Conservation (phyloP, 345 rosid species). For the Alliaria petiolata region DNA sequence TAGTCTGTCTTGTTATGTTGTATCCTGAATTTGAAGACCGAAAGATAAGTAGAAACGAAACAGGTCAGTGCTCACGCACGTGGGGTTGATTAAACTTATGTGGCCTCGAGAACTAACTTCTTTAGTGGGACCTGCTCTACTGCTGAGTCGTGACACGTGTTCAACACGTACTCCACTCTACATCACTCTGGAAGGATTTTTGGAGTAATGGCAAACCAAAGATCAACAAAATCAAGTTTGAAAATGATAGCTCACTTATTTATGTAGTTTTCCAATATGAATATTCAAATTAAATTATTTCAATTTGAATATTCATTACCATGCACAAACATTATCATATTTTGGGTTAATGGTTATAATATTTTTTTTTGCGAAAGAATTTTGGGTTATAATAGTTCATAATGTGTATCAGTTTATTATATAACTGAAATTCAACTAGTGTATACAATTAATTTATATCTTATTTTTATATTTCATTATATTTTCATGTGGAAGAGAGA, state of each 20-base stretch:
- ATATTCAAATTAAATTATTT: not conserved
- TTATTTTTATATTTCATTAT: too few species aligned
- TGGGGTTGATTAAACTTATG: not conserved
- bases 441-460: too few species aligned
- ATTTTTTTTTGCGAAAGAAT: too few species aligned
- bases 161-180: not conserved
- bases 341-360: too few species aligned
- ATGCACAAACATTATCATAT: too few species aligned
- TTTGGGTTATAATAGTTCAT: too few species aligned
- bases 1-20: too few species aligned
- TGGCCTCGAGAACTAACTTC: not conserved
- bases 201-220: slow-evolving; percentile 5
- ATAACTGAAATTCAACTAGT: too few species aligned
- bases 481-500: too few species aligned
- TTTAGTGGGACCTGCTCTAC: not conserved
- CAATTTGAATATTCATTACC: too few species aligned
- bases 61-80: not conserved
- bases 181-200: slow-evolving; percentile 2
- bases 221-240: slow-evolving; percentile 24
- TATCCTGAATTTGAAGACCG: not conserved
- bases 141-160: not conserved
- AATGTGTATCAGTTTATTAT: too few species aligned
- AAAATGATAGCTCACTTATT: slow-evolving; percentile 18
- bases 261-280: not conserved
- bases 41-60: slow-evolving; percentile 5